Base-by-base conservation (phyloP, 2,329 filamentous ascomycete species). In the Sordariomycetes sp. region DNA sequence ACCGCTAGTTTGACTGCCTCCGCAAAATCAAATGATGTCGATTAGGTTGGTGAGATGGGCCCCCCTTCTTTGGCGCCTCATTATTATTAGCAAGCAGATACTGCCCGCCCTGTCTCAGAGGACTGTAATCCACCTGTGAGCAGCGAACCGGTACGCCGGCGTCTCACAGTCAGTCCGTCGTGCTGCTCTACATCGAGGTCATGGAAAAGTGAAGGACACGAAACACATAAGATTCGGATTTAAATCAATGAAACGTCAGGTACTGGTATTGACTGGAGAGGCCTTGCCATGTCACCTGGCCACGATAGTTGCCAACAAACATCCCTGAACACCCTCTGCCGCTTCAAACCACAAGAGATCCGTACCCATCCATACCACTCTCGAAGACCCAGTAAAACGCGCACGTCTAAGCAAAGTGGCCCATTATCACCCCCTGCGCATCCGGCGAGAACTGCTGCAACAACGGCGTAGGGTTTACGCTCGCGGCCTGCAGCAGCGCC, bases 361-460 rank as follows among this genome's bases (percentile, higher is more conserved):
- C 2, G 12, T 39, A 24, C 36, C n/a, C 34, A 22, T 24, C 36
- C 52, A 39, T 39, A 20, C 45, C 34, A 24, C 32, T 45, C 24
- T 36, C 56, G 22, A 7, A 24, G 45, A 22, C 22, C 45, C 45
- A n/a, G 20, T 50, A 50, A 22, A 24, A 20, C 22, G n/a, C 45
- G 10, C 13, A 8, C 45, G 22, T 24, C 45, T 80, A 90, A 66
- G 80, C 78, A 73, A 96, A 95, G 74, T 86, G 89, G 62, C 81
- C 82, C 69, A 86, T 84, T 60, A 95, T 89, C 12, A 81, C 85
- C 66, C 85, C 81, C 71, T 96, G 91, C 60, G 88, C 86, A 64
- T 95, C 89, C 1, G 85, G 84, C 13, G 84, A 81, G 66, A 97
- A 83, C 58, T 84, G 84, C 60, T 84, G 81, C 57, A 96, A 76